Base-by-base conservation (phyloP, 2,329 filamentous ascomycete species). In the Coniochaeta sp. region DNA sequence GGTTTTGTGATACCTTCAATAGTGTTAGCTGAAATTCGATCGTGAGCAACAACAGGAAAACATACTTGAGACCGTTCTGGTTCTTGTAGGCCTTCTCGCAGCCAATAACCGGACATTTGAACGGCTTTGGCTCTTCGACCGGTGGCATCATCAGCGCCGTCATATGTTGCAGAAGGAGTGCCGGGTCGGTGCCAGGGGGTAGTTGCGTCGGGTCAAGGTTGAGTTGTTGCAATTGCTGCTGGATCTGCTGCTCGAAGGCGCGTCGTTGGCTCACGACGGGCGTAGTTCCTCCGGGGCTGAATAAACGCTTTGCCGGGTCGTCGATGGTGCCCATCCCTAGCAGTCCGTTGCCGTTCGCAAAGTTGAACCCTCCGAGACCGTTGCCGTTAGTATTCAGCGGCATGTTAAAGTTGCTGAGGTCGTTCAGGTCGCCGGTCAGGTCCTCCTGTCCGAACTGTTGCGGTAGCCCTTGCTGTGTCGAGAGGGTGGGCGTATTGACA, bases 71-170 rank as follows among this genome's bases (percentile, higher is more conserved):
- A 48, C 94, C 94, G 61, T 99, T 99, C 67, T 97, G 94, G 68
- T 99, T 99, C 78, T 99, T 99, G 75, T 99, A 99, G 0, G 94
- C 92, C 76, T 99, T 99, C 69, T 97, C 94, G 64, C 94, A 99
- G 6, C 94, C 94, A 66, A 99, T 95, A 49, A 99, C 94, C 1
- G 94, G 94, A 63, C 94, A 99, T 67, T 91, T 89, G 77, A 96
- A 99, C 0, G 94, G 94, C 71, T 97, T 99, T 63, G 95, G 90
- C 66, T 99, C 92, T 66, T 97, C 92, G 14, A 86, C 54, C n/a
- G 60, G 60, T n/a, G 60, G 86, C 53, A 84, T 78, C 69, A 83
- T 77, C 65, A 86, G 73, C n/a, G 74, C 77, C 28, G 78, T 77
- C 51, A 82, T 72, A 48, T 79, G 75, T 57, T 82, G 78, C 35